Base-by-base conservation (phyloP, 257 asterid genomes). In the Jacaranda copaia region DNA sequence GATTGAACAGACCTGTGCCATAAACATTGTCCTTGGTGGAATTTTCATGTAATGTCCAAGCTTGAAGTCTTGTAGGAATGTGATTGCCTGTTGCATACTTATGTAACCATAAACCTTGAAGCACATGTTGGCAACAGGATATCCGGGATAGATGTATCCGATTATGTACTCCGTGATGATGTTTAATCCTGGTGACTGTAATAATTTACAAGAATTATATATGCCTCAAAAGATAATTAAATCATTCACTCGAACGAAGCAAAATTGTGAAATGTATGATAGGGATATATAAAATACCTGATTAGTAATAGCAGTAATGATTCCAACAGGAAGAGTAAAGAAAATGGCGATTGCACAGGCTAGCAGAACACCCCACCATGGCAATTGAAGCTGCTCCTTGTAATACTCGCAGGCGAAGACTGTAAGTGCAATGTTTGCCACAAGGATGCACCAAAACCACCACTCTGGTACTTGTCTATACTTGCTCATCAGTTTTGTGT, bases 401-500 rank as follows among this genome's bases (percentile, higher is more conserved):
- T 87, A 90, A 56, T 84, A 89, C 59, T 85, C 92, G 43, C 96
- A 90, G 0, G 84, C 91, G 65, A 84, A 90, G 65, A 87, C 39
- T 2, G 98, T 91, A 6, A 94, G 89, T 6, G 88, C 79, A 36
- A 94, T 74, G 61, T 87, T 94, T 1, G 72, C 90, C 12, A 82
- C 84, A 9, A 94, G 95, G 36, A 91, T 92, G 83, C 91, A 85
- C 97, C 98, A 91, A 79, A 94, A 94, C 97, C 98, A 94, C 99
- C 96, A 92, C 76, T 94, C 99, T 4, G 98, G 99, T 20, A 94
- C 99, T 84, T 92, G 96, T 4, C 66, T 85, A 57, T 92, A 94
- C 78, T 84, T 91, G 88, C 90, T 88, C 98, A 92, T 91, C 10
- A 89, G 84, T 59, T 73, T 91, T 8, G 96, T 89, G 84, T 94